Evolutionary conservation across 441 rosid species (phyloP), one percentile per base, ranked within the genome.

Genomic region (Viola pubescens): DNA sequence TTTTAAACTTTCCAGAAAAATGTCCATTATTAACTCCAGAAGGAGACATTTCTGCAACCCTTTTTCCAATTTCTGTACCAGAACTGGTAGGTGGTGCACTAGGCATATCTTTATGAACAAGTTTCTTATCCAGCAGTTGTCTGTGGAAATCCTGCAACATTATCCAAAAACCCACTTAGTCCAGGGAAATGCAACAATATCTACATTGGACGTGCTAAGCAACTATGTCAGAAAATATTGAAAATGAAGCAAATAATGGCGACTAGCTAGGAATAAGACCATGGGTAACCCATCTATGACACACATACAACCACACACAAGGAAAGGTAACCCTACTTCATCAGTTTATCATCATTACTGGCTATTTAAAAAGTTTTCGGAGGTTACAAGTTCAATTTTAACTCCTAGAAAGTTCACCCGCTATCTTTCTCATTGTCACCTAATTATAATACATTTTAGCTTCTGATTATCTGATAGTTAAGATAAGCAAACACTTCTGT

Each of bases 21-120:
- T 62, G 68, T 47, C 40, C 46, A 42, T 56, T 49, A 37, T 55
- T 72, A 55, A 68, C 61, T 34, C 66, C 58, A 50, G 9, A 59
- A 54, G 52, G 59, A 53, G 73, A 61, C 52, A 67, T 47, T 57
- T 65, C 58, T 16, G 16, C 62, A 60, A 9, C 39, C 56, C n/a
- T 37, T 26, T 47, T 52, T 34, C 70, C 70, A 42, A 66, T 59
- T 56, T 67, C 71, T 16, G 55, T 68, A 59, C 37, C 52, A 63
- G 81, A 64, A 69, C 67, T 53, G 44, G 74, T 50, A 61, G 83
- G 85, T 65, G 81, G 83, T 39, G 87, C 87, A 64, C 81, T 77
- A 56, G 80, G 76, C 46, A 67, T 62, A 67, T 73, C 77, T 14
- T 43, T 59, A 55, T 61, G 62, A 41, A 70, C 64, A 67, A 60